phyloP scores from a whole-genome alignment of 768 basidiomycete species.

The Termitomyces sp. region DNA sequence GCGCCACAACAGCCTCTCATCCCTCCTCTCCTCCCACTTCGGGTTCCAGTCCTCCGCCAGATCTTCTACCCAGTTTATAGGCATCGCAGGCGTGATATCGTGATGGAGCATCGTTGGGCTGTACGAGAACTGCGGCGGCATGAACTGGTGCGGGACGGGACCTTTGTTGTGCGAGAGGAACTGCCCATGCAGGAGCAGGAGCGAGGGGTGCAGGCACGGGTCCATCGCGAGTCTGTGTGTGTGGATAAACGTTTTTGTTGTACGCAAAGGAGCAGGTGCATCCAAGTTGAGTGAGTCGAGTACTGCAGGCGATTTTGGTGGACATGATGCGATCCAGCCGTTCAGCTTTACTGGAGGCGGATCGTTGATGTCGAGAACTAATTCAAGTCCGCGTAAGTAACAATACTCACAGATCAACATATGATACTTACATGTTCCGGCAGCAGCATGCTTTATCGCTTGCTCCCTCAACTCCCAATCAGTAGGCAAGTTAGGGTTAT shows the following conservation, averaged over 20 bases:
- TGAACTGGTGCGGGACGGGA: slow-evolving; percentile 31
- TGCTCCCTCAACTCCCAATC: slow-evolving; percentile 28
- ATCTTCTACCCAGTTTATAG: slow-evolving; percentile 38
- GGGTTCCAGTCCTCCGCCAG: slow-evolving; percentile 35
- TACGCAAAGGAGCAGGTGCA: slow-evolving; percentile 10
- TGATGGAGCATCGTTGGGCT: slow-evolving; percentile 42
- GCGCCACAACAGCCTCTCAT: slow-evolving; percentile 61
- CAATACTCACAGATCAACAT: not conserved
- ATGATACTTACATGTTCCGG: slow-evolving; percentile 27
- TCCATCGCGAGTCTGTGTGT: slow-evolving; percentile 38
- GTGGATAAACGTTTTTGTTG: slow-evolving; percentile 38
- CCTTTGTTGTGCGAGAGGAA: slow-evolving; percentile 44
- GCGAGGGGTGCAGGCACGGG: slow-evolving; percentile 36
- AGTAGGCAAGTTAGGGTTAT: slow-evolving; percentile 35
- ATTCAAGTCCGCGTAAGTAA: not conserved
- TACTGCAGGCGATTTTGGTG: slow-evolving; percentile 26
- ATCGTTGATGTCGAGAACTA: slow-evolving; percentile 27
- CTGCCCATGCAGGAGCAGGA: slow-evolving; percentile 39
- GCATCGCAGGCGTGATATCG: slow-evolving; percentile 43
- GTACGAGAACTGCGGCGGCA: slow-evolving; percentile 49
- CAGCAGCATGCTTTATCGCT: slow-evolving; percentile 31
- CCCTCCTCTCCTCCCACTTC: slow-evolving; percentile 52
- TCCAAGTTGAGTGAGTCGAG: slow-evolving; percentile 21
- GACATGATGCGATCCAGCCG: slow-evolving; percentile 37
- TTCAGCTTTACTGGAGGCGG: slow-evolving; percentile 22